Conservation (phyloP, 2,329 filamentous ascomycete species). For the Epichloe baconii region DNA sequence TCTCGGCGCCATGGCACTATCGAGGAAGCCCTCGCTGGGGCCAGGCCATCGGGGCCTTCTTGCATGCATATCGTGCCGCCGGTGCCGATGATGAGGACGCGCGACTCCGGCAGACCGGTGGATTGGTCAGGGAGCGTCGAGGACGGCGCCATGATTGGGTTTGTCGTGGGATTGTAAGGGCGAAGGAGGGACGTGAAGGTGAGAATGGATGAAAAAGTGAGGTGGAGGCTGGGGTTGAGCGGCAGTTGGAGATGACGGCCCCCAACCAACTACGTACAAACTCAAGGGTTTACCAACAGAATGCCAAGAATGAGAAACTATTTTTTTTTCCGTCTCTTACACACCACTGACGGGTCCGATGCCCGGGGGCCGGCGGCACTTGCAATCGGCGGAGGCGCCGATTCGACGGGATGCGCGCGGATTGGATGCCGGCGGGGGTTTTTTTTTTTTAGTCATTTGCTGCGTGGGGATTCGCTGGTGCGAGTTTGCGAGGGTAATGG, state of each 20-base stretch:
- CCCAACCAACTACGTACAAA: too few relatives aligned
- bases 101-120: slow-evolving; percentile 50
- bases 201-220: not conserved
- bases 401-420: slow-evolving; percentile 1
- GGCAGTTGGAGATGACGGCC: too few relatives aligned
- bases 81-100: slow-evolving; percentile 82
- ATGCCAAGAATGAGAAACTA: too few relatives aligned
- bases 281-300: too few relatives aligned
- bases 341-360: not conserved
- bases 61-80: slow-evolving; percentile 89
- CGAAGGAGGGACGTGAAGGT: not conserved
- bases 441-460: too few relatives aligned
- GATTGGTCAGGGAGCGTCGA: slow-evolving; percentile 1
- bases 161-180: not conserved
- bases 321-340: not conserved
- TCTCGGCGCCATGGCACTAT: slow-evolving; percentile 67
- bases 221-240: not conserved
- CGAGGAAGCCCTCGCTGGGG: slow-evolving; percentile 67
- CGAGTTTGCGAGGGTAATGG: not conserved
- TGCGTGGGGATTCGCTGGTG: not conserved
- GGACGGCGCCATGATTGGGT: slow-evolving; percentile 9
- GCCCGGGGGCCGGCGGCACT: not conserved
- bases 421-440: not conserved
- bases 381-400: not conserved
- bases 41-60: slow-evolving; percentile 62